Percentiles rank a stretch among this genome's conserved stretches.
phyloP scores from a whole-genome alignment of 306 rosid genomes.

The Phaseolus lunatus region DNA sequence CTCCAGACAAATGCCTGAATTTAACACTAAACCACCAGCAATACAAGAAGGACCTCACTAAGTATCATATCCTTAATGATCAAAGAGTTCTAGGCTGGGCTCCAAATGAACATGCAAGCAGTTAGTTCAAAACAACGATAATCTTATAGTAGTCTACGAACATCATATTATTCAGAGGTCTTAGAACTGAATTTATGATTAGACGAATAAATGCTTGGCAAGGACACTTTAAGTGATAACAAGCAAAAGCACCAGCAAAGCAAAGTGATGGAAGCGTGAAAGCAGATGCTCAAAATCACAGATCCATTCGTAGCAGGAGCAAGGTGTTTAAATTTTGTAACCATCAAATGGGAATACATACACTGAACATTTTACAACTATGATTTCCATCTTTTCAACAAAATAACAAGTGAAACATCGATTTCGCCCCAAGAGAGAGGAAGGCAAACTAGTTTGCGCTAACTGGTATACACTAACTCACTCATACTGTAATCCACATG shows the following conservation, averaged over 20 bases:
- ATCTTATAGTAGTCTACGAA: background rate
- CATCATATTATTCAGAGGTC: background rate
- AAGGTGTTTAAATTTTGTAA: background rate
- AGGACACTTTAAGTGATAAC: background rate
- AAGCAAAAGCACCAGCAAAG: background rate
- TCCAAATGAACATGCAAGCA: conserved; percentile 5
- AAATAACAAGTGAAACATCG: background rate
- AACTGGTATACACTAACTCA: background rate
- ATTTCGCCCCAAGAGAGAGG: background rate
- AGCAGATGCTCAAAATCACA: background rate
- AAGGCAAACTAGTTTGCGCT: background rate
- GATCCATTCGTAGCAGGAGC: background rate
- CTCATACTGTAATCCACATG: background rate
- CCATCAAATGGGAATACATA: background rate
- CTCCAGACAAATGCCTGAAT: background rate
- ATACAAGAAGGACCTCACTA: conserved; percentile 11
- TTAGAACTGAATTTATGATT: background rate
- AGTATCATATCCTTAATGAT: background rate
- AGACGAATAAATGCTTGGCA: background rate
- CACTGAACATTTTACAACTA: background rate
- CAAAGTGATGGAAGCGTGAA: background rate
- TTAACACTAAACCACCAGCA: conserved; percentile 11
- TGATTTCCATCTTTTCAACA: background rate
- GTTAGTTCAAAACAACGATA: background rate
- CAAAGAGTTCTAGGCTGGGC: background rate